Conservation (phyloP, 257 asterid species). For the Solanum ossicruentum region DNA sequence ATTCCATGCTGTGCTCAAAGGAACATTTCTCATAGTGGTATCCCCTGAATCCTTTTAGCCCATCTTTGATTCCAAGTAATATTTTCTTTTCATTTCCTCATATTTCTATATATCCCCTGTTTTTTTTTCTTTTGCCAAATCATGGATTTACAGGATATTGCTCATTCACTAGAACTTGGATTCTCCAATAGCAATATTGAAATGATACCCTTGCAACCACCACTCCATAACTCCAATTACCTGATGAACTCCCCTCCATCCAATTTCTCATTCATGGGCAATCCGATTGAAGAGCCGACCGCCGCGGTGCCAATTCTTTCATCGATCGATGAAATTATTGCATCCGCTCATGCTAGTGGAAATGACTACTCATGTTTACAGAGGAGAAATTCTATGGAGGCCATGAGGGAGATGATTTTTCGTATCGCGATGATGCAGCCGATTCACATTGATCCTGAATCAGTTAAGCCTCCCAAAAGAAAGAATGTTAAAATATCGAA, state of each 20-base stretch:
- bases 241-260: neutral
- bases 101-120: neutral
- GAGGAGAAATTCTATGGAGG: constrained; percentile 20
- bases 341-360: neutral
- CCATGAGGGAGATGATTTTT: constrained; percentile 43
- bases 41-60: neutral
- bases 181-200: neutral
- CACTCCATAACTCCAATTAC: neutral
- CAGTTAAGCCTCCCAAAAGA: constrained; percentile 31
- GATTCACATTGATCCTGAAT: constrained; percentile 27
- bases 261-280: neutral
- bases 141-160: neutral
- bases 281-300: neutral
- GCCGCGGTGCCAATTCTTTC: neutral
- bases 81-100: neutral
- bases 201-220: neutral
- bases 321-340: neutral
- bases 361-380: neutral
- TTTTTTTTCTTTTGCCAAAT: neutral
- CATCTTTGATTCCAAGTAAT: neutral
- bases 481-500: constrained; percentile 41
- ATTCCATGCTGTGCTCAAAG: neutral
- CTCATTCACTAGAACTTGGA: neutral
- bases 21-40: neutral
- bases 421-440: constrained; percentile 50